Evolutionary conservation across 768 basidiomycete genomes (phyloP), one percentile per base, ranked within the genome.

Genomic region (Naganishia vaughanmartiniae): DNA sequence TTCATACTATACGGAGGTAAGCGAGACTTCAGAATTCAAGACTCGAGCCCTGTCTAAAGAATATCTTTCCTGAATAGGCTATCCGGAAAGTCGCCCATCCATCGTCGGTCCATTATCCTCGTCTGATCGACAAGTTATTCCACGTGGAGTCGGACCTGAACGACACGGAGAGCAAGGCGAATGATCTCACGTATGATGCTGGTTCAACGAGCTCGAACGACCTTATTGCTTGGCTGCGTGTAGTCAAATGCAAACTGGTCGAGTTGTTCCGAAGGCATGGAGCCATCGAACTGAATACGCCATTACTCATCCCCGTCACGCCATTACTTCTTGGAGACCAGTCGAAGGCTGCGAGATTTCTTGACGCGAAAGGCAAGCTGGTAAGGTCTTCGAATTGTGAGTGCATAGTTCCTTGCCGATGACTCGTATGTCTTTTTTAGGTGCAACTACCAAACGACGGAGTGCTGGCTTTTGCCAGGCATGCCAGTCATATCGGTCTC

Each of bases 251-350:
- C 58, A 87, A 88, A 21, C 83, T 96, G 5, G 84, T 86, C 2
- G 83, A 88, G 1, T 88, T 93, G 21, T 94, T 95, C 80, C 87
- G 89, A 45, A 84, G 94, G 5, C 94, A 94, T 76, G 94, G 94
- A 7, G 93, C 94, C 3, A 87, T 95, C 0, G 88, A 93, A 73
- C 89, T 89, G 81, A 90, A 91, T 74, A 89, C 92, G 0, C 89
- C 92, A 0, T 80, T 94, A n/a, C 83, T 96, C 14, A 87, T 92
- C 79, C 93, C 82, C 0, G 78, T 81, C 15, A 81, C 80, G 4
- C 69, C 90, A 0, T 84, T 87, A 1, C 84, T 86, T 57, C 85
- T 88, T 34, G 82, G 84, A 3, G 86, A 87, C 21, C 87, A 88
- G 36, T 84, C 85, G 51, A 86, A 84, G 9, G 87, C 88, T 33